Percentiles rank a stretch among this genome's conserved stretches.
Conservation (phyloP, 164 flowering plant species). For the Malania oleifera region DNA sequence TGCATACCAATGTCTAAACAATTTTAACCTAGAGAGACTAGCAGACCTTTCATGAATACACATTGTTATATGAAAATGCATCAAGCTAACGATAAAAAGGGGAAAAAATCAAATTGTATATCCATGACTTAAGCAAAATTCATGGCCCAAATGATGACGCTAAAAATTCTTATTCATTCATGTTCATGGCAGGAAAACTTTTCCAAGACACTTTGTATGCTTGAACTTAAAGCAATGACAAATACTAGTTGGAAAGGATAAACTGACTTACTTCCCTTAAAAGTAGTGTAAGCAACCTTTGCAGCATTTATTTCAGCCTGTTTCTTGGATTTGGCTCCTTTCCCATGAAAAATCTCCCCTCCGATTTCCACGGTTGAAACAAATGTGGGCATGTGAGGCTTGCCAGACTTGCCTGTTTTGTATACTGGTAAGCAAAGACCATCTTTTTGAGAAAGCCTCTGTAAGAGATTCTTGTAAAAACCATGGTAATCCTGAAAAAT, state of each 20-base stretch:
- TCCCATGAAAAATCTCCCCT: conserved; percentile 37
- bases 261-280: conserved; percentile 37
- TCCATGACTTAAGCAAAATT: too few relatives aligned
- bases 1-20: too few relatives aligned
- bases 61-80: too few relatives aligned
- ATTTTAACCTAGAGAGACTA: too few relatives aligned
- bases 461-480: conserved; percentile 27
- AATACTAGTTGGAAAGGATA: not conserved
- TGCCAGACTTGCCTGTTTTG: conserved; percentile 19
- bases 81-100: too few relatives aligned
- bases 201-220: not conserved
- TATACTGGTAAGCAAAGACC: conserved; percentile 23
- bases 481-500: conserved; percentile 13
- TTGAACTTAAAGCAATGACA: conserved; percentile 1
- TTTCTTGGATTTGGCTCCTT: conserved; percentile 43
- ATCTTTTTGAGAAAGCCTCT: conserved; percentile 25
- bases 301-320: conserved; percentile 63
- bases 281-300: conserved; percentile 36
- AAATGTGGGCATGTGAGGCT: conserved; percentile 18
- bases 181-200: too few relatives aligned
- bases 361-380: conserved; percentile 28
- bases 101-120: too few relatives aligned
- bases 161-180: too few relatives aligned
- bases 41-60: too few relatives aligned
- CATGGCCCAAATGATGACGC: too few relatives aligned